phyloP scores from a whole-genome alignment of 257 asterid species.

The Agastache rugosa region DNA sequence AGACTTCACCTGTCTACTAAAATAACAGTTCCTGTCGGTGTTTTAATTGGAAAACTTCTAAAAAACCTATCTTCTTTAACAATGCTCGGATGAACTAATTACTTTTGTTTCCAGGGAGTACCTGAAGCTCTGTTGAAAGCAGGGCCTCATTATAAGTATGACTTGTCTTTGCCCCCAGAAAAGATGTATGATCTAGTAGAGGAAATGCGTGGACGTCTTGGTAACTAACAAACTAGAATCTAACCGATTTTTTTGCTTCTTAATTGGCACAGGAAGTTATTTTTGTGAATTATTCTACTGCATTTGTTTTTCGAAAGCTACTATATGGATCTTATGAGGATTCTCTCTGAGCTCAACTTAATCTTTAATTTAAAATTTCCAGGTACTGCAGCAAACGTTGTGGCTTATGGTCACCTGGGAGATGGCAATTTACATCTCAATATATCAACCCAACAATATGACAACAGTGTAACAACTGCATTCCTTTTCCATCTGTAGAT shows the following conservation, averaged over 20 bases:
- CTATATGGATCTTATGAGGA: slow-evolving; percentile 3
- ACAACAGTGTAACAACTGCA: slow-evolving; percentile 59
- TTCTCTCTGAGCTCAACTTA: slow-evolving; percentile 11
- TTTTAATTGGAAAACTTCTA: slow-evolving; percentile 10
- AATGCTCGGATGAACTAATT: slow-evolving; percentile 25
- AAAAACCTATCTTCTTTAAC: background rate
- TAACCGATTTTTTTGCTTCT: slow-evolving; percentile 19
- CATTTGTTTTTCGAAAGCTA: background rate
- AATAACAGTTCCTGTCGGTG: slow-evolving; percentile 22
- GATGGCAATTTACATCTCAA: slow-evolving; percentile 97
- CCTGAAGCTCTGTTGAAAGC: slow-evolving; percentile 98
- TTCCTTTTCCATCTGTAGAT: slow-evolving; percentile 31
- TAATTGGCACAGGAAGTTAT: slow-evolving; percentile 8
- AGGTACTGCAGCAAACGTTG: slow-evolving; percentile 75
- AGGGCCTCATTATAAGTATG: slow-evolving; percentile 92
- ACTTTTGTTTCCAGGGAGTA: slow-evolving; percentile 65
- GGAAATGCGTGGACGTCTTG: slow-evolving; percentile 85
- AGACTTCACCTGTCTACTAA: slow-evolving; percentile 24
- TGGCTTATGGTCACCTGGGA: slow-evolving; percentile 96
- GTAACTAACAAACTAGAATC: slow-evolving; percentile 46
- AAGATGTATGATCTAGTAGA: slow-evolving; percentile 87
- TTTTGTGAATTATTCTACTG: background rate
- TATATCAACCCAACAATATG: slow-evolving; percentile 72
- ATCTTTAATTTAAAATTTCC: slow-evolving; percentile 26
- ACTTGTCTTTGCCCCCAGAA: slow-evolving; percentile 83